Base-by-base conservation (phyloP, 2,329 filamentous ascomycete genomes). In the Trichoderma sp. region DNA sequence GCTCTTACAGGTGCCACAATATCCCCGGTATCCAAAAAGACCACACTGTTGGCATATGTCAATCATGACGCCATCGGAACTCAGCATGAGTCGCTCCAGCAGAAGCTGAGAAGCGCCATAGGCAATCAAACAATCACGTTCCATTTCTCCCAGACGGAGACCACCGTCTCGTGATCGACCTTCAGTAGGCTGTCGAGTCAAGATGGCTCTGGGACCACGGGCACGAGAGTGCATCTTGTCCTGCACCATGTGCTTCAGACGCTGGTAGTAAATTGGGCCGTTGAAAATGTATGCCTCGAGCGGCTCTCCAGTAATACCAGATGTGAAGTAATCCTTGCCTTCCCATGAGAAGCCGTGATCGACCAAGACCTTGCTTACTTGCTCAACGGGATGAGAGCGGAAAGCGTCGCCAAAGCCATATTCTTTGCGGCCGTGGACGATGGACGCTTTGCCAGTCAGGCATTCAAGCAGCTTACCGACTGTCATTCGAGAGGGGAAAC, bases 221-320 rank as follows among this genome's bases (percentile, higher is more conserved):
- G 94, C 90, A 70, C 95, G 92, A 35, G 92, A 94, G 81, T 99
- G 95, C 95, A 99, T 98, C 83, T 99, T 99, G 78, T 99, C 95
- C 79, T 98, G 94, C 4, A 99, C 95, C 95, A 99, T 99, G 85
- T 99, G 95, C 86, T 99, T 99, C 72, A 99, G 88, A 72, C 97
- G 97, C 83, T 99, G 95, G 83, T 99, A 99, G 84, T 97, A 99
- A 80, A 99, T 99, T 12, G 95, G 95, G 0, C 95, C 95, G 78
- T 97, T 97, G 85, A 98, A 99, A 76, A 99, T 93, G 80, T 98
- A 98, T 13, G 94, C 94, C 71, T 97, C 93, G 6, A 98, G 85
- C 0, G 92, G 89, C 80, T 99, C 95, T 74, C 95, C 96, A 0
- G 95, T 98, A 76, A 97, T 94, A 39, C 95, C 95, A 0, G 90